These are phyloP conservation scores for Aspergillus nanangensis DNA, from an alignment of 495 filamentous ascomycete genomes.

Conservation along the genomic window DNA sequence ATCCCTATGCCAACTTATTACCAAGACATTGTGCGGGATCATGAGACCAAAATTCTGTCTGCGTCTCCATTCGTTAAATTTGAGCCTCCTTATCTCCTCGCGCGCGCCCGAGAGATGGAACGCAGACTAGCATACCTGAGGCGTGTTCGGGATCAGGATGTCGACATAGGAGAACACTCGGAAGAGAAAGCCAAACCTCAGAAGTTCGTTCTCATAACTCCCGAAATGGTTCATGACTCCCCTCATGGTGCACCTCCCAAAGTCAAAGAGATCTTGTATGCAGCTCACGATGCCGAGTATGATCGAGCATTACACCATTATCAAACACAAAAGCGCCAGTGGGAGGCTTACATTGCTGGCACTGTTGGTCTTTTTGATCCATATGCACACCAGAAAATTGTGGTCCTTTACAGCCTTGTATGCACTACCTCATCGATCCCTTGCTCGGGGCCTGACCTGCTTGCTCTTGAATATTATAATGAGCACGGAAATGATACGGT, in stretches of 20 bases:
- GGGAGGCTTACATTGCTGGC: constrained; percentile 86
- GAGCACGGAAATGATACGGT: constrained; percentile 63
- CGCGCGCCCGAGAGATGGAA: constrained; percentile 88
- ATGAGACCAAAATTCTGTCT: constrained; percentile 88
- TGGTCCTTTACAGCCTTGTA: constrained; percentile 89
- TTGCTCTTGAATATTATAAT: constrained; percentile 87
- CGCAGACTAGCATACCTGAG: constrained; percentile 74
- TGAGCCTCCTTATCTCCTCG: constrained; percentile 86
- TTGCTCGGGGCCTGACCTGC: constrained; percentile 81
- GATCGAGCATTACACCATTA: constrained; percentile 93
- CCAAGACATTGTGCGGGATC: constrained; percentile 87
- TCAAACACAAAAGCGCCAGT: constrained; percentile 88
- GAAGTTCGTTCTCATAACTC: constrained; percentile 83
- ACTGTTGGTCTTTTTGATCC: constrained; percentile 81
- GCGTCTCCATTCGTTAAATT: constrained; percentile 96
- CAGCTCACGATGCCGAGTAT: constrained; percentile 93
- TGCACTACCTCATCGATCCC: constrained; percentile 88
- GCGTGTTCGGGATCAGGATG: constrained; percentile 74
- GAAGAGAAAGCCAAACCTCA: constrained; percentile 59
- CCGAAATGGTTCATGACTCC: constrained; percentile 86
- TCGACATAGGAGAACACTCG: constrained; percentile 42
- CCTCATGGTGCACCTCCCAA: constrained; percentile 73
- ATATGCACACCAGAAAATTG: constrained; percentile 89
- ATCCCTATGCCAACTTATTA: constrained; percentile 89
- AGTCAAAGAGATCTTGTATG: constrained; percentile 87